Percentiles rank a stretch among this genome's conserved stretches.
Conservation (phyloP, 2,329 filamentous ascomycete species). For the Gaeumannomyces sp. region DNA sequence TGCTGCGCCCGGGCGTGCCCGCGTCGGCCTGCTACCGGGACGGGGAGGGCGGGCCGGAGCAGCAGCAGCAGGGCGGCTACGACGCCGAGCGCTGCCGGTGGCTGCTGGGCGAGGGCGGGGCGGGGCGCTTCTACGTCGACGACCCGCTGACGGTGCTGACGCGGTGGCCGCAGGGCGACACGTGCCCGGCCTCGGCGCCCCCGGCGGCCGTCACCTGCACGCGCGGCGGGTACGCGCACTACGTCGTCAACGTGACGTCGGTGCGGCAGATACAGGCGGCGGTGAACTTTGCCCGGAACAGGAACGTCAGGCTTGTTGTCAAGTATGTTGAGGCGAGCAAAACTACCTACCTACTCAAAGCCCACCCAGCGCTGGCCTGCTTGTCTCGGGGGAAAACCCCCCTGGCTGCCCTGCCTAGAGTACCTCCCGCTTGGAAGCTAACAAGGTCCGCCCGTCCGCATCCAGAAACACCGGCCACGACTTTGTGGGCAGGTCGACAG, state of each 20-base stretch:
- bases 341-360: not conserved
- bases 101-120: slow-evolving; percentile 21
- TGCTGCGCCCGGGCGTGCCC: slow-evolving; percentile 27
- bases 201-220: slow-evolving; percentile 23
- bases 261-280: slow-evolving; percentile 32
- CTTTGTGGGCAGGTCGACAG: slow-evolving; percentile 39
- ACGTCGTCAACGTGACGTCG: slow-evolving; percentile 31
- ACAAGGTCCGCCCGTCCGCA: not conserved
- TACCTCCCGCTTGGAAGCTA: too few species aligned
- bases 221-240: slow-evolving; percentile 30
- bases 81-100: slow-evolving; percentile 24
- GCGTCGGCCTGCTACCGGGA: slow-evolving; percentile 27
- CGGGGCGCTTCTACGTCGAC: slow-evolving; percentile 24
- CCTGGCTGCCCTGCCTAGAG: too few species aligned
- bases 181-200: slow-evolving; percentile 21
- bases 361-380: too few species aligned
- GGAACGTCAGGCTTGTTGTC: slow-evolving; percentile 31
- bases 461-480: slow-evolving; percentile 37
- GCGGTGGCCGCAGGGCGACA: slow-evolving; percentile 30
- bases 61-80: slow-evolving; percentile 19
- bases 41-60: too few species aligned
- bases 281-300: slow-evolving; percentile 35
- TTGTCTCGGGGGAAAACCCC: too few species aligned
- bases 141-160: slow-evolving; percentile 26
- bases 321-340: slow-evolving; percentile 18